Base-by-base conservation (phyloP, 345 rosid species). In the Sisymbrium irio region DNA sequence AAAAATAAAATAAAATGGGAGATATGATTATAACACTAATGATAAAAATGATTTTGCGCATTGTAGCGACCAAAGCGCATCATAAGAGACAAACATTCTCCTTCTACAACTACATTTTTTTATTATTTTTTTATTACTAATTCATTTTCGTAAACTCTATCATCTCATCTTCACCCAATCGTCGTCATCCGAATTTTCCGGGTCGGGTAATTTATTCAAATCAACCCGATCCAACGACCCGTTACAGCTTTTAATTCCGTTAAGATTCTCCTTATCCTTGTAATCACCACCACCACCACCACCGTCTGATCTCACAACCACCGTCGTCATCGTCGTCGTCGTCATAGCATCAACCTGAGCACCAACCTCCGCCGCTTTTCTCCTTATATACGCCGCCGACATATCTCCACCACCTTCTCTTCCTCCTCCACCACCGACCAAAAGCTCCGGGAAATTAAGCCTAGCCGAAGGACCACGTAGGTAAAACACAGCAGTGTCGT, bases 381-480 rank as follows among this genome's bases (percentile, higher is more conserved):
- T 87, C 85, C 97, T 82, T 14, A 95, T 95, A 67, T 77, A 79
- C 60, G 97, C 97, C 47, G 97, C 92, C 61, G 99, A 85, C 82
- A 92, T 55, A 77, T 91, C 96, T 2, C 79, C 86, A 0, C 45
- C 86, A 3, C 39, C 66, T 14, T 72, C 71, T 0, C 53, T 62
- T 5, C 53, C 19, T 4, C 54, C 73, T 78, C 28, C 42, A 35
- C 56, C 68, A 5, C 28, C 67, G 7, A 64, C 67, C 62, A 88
- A 63, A 71, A 83, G 78, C 78, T 90, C 99, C 5, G 99, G 99
- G 28, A 95, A 95, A 69, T 95, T 95, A 12, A 95, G 79, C 83
- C 92, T 82, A 55, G 97, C 99, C 0, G 99, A 88, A 6, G 97
- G 99, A 0, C 99, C 99, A 39, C 99, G 79, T 27, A 95, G 85